phyloP scores from a whole-genome alignment of 805 yeast species.

The Saccharomyces mikatae region DNA sequence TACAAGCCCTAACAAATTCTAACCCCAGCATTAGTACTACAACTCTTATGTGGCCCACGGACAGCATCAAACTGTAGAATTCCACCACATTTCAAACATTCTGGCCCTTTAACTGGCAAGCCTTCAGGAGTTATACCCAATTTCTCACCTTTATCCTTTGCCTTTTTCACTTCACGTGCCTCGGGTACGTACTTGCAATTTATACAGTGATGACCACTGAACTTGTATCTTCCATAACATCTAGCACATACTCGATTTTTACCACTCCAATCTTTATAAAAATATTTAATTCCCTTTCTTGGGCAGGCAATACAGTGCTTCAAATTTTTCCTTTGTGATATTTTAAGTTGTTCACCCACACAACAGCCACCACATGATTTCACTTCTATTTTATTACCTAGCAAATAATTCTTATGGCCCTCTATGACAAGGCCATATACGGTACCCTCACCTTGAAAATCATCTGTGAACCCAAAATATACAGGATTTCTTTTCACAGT shows the following conservation, averaged over 20 bases:
- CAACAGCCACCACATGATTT: conserved; percentile 13
- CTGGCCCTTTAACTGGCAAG: conserved; percentile 10
- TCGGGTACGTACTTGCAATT: conserved; percentile 23
- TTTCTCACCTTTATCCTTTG: conserved; percentile 10
- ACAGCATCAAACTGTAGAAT: conserved; percentile 10
- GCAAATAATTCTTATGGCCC: conserved; percentile 12
- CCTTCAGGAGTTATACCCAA: conserved; percentile 13
- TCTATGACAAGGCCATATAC: conserved; percentile 17
- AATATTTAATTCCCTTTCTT: conserved; percentile 17
- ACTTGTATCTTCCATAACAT: conserved; percentile 21
- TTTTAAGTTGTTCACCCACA: conserved; percentile 13
- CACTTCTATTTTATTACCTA: conserved; percentile 19
- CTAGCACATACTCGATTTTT: conserved; percentile 18
- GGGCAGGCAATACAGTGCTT: conserved; percentile 22
- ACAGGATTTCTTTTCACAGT: conserved; percentile 13
- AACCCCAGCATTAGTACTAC: neutral
- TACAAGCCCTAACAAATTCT: neutral
- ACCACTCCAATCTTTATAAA: conserved; percentile 24
- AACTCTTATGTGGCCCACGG: conserved; percentile 12
- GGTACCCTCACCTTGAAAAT: conserved; percentile 12
- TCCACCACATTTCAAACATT: conserved; percentile 16
- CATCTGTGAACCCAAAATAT: conserved; percentile 17
- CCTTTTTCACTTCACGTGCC: conserved; percentile 15
- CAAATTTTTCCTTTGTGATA: conserved; percentile 11
- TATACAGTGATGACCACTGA: conserved; percentile 20